Conservation (phyloP, 2,329 filamentous ascomycete genomes). For the Bipolaris bicolor region DNA sequence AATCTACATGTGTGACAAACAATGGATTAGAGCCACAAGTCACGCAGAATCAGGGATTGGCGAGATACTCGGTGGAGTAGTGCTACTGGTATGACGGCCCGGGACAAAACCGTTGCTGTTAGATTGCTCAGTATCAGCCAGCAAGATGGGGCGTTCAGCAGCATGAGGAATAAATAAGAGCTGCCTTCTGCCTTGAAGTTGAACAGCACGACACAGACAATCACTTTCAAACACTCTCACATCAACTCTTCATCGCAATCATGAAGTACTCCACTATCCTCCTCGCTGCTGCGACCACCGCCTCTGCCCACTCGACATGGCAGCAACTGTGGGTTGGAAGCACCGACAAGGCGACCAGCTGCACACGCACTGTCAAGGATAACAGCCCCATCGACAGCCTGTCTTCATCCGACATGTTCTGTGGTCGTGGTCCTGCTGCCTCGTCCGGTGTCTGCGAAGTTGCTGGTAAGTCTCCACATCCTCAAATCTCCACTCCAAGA, state of each 20-base stretch:
- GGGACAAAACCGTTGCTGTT: constrained; percentile 14
- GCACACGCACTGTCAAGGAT: constrained; percentile 43
- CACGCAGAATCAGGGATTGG: constrained; percentile 13
- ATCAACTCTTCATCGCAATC: neutral
- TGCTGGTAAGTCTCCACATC: constrained; percentile 31
- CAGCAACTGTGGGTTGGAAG: constrained; percentile 48
- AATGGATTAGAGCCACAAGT: constrained; percentile 3
- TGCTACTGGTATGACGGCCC: constrained; percentile 20
- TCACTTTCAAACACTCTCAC: neutral
- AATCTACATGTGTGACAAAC: constrained; percentile 27
- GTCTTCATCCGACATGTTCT: constrained; percentile 45
- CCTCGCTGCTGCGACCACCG: constrained; percentile 42
- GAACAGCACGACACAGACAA: neutral
- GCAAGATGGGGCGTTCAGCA: neutral
- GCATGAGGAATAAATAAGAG: constrained; percentile 20
- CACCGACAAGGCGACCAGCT: constrained; percentile 39
- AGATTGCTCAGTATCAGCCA: constrained; percentile 15
- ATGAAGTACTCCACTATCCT: constrained; percentile 44
- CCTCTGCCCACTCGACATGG: constrained; percentile 49
- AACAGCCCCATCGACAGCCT: constrained; percentile 44
- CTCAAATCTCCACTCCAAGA: neutral
- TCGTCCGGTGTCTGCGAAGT: constrained; percentile 42
- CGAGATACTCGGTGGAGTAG: constrained; percentile 5
- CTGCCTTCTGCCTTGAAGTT: neutral
- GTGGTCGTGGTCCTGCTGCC: constrained; percentile 39